A percentile compares a stretch with the other conserved stretches of the same genome.
These are phyloP conservation scores for Pythium periplocum DNA, from an alignment of 352 stramenopile species.

Conservation along the genomic window DNA sequence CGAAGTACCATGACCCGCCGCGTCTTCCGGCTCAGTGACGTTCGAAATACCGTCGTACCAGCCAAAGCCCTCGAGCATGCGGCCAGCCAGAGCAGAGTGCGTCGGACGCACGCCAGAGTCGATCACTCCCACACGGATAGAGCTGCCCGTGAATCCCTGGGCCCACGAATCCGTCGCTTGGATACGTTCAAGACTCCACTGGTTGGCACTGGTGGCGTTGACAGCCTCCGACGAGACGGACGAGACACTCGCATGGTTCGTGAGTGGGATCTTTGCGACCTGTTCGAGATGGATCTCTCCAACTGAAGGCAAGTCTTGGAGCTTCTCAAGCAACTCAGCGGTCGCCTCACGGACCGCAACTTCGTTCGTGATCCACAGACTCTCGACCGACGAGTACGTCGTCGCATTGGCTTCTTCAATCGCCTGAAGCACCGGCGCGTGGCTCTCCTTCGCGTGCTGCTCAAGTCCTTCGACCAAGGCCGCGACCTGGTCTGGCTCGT, in stretches of 20 bases:
- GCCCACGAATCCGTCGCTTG: slow-evolving; percentile 32
- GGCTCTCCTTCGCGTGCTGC: slow-evolving; percentile 21
- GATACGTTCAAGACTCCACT: slow-evolving; percentile 41
- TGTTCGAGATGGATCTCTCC: slow-evolving; percentile 11
- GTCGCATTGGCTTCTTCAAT: slow-evolving; percentile 10
- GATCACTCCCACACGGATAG: slow-evolving; percentile 37
- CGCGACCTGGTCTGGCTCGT: slow-evolving; percentile 18
- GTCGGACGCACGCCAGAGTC: slow-evolving; percentile 38
- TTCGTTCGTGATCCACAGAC: slow-evolving; percentile 54
- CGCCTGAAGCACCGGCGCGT: slow-evolving; percentile 23
- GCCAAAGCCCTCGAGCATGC: slow-evolving; percentile 32
- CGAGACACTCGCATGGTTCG: slow-evolving; percentile 13
- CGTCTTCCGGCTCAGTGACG: slow-evolving; percentile 24
- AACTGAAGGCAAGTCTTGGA: slow-evolving; percentile 24
- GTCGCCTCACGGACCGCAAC: slow-evolving; percentile 29
- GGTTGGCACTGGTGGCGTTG: slow-evolving; percentile 7
- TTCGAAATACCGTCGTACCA: slow-evolving; percentile 45
- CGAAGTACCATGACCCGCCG: slow-evolving; percentile 30
- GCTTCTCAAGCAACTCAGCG: slow-evolving; percentile 25
- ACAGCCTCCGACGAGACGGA: slow-evolving; percentile 1
- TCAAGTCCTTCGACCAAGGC: slow-evolving; percentile 24
- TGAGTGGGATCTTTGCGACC: slow-evolving; percentile 6
- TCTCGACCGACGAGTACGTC: slow-evolving; percentile 13
- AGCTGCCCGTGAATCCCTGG: slow-evolving; percentile 26
- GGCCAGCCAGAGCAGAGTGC: slow-evolving; percentile 26